phyloP scores from a whole-genome alignment of 306 rosid genomes.

The Oxytropis ochrocephala region DNA sequence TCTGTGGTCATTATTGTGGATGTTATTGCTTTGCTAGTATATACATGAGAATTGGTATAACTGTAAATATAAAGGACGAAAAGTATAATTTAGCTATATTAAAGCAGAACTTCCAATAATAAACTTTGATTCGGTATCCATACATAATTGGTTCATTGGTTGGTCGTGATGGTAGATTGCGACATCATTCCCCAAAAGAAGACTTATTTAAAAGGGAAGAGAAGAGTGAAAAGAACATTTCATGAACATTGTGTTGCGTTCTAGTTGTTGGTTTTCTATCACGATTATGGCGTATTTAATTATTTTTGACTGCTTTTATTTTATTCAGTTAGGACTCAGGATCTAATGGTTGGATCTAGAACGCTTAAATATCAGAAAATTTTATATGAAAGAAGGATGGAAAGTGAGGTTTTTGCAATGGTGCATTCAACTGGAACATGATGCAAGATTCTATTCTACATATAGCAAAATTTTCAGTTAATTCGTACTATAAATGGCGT shows the following conservation, averaged over 20 bases:
- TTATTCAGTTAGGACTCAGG: not conserved
- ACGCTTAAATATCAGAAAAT: not conserved
- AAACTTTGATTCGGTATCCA: too few species aligned
- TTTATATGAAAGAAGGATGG: slow-evolving; percentile 6
- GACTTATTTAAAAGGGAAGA: too few species aligned
- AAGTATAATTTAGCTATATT: too few species aligned
- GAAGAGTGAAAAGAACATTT: too few species aligned
- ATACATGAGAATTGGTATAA: too few species aligned
- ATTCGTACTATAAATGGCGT: slow-evolving; percentile 9
- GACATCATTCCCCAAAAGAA: too few species aligned
- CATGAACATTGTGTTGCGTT: too few species aligned
- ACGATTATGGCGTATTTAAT: not conserved
- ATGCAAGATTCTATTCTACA: not conserved
- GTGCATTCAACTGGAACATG: not conserved
- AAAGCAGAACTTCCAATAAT: too few species aligned
- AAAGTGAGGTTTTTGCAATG: not conserved
- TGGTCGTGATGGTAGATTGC: too few species aligned
- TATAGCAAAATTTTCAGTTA: not conserved
- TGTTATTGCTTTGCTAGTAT: not conserved
- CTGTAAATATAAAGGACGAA: too few species aligned
- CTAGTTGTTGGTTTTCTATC: too few species aligned
- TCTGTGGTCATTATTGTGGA: not conserved
- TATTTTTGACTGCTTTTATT: slow-evolving; percentile 9
- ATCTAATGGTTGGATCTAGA: not conserved
- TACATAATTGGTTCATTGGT: too few species aligned